Conservation (phyloP, 768 basidiomycete species). For the Lyophyllum atratum region DNA sequence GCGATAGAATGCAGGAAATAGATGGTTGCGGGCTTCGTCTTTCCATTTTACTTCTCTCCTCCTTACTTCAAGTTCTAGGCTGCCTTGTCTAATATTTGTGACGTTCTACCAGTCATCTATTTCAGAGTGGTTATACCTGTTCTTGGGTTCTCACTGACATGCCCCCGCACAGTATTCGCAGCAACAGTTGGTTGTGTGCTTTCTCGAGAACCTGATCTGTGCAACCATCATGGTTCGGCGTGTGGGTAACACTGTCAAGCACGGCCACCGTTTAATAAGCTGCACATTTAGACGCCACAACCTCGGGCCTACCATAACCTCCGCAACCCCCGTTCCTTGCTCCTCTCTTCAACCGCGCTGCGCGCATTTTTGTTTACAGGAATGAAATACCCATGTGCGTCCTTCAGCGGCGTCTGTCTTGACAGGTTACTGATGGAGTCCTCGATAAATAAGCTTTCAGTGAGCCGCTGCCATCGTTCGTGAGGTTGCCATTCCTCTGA, state of each 20-base stretch:
- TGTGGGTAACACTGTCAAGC: not conserved
- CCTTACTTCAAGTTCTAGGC: no score
- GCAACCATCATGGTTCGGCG: not conserved
- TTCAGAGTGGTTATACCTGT: no score
- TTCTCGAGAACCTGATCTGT: not conserved
- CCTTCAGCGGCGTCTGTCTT: not conserved
- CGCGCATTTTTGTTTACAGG: not conserved
- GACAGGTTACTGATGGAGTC: not conserved
- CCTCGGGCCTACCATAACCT: not conserved
- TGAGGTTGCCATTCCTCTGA: not conserved
- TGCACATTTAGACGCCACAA: not conserved
- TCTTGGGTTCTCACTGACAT: no score
- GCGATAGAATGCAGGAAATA: constrained; percentile 17
- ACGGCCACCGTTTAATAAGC: not conserved
- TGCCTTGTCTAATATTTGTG: no score
- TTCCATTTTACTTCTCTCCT: no score
- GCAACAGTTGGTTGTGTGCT: no score
- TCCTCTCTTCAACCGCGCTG: not conserved
- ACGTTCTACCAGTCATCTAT: no score
- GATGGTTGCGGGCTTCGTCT: constrained; percentile 6
- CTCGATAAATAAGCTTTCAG: not conserved
- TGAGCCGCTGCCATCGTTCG: not conserved
- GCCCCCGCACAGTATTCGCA: not conserved
- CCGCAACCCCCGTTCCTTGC: not conserved
- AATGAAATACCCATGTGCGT: constrained; percentile 3